Base-by-base conservation (phyloP, 2,329 filamentous ascomycete genomes). In the Keithomyces neogunnii region DNA sequence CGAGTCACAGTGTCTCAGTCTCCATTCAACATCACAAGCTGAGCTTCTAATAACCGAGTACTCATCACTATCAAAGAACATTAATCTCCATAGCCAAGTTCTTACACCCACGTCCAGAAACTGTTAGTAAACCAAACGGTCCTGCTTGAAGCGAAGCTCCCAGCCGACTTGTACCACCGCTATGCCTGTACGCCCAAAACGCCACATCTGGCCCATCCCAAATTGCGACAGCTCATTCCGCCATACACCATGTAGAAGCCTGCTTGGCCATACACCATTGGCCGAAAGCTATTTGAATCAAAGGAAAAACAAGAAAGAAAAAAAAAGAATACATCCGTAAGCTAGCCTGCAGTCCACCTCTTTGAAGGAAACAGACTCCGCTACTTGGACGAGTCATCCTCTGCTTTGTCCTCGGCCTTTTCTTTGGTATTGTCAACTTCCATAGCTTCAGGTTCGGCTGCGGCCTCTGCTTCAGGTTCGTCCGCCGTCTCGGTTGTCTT, bases 371-470 rank as follows among this genome's bases (percentile, higher is more conserved):
- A 46, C 5, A 51, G 39, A 49, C 59, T 62, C 54, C 51, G 57
- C 55, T 60, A 59, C 49, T 61, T 62, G n/a, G 47, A 45, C 36
- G 39, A 33, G 29, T 56, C 50, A 46, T 60, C 58, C 35, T 57
- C 57, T 13, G 56, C 40, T 50, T 62, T 61, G 19, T 60, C 51
- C 49, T 59, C 56, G 11, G 59, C 59, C 53, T 64, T 67, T 9
- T 53, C 54, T 45, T 68, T 63, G 28, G 19, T 19, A 19, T 60
- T 49, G 28, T 68, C 67, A 31, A 67, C 57, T n/a, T 68, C 66
- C 64, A 67, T 67, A 31, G 61, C 60, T 36, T 69, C 67, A 28
- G 48, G 46, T 26, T 44, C 40, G 3, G 28, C 40, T 30, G 19
- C 19, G 19, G 19, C 19, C 19, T 19, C 19, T 19, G 19, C 19